These are phyloP conservation scores for Saccharomycopsis capsularis DNA, from an alignment of 805 yeast genomes.

Conservation along the genomic window DNA sequence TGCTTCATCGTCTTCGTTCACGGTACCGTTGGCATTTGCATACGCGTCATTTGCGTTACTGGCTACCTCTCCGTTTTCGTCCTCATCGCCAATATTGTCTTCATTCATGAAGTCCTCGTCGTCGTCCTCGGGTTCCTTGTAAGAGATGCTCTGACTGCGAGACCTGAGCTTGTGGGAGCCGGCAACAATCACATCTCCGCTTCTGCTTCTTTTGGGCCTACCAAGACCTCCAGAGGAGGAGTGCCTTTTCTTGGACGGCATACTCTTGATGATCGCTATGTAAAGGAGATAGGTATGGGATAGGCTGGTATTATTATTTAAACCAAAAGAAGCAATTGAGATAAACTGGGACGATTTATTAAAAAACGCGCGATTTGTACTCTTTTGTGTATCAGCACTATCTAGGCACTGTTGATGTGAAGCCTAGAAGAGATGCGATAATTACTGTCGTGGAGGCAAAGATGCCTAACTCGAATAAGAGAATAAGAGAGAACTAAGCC, in stretches of 20 bases:
- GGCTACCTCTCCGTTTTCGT: conserved; percentile 1
- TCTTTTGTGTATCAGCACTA: no score
- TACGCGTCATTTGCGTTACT: conserved; percentile 9
- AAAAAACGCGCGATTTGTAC: no score
- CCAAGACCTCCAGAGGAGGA: background rate
- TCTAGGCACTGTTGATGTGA: no score
- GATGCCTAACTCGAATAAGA: no score
- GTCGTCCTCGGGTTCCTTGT: conserved; percentile 20
- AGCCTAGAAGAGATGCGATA: no score
- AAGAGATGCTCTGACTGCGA: conserved; percentile 8
- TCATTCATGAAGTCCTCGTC: conserved; percentile 5
- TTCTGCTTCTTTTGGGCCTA: background rate
- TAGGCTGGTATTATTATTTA: no score
- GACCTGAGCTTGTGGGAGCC: conserved; percentile 11
- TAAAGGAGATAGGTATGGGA: no score
- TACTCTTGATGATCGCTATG: no score
- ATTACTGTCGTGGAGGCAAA: no score
- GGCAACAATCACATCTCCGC: conserved; percentile 2
- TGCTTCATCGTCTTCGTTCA: conserved; percentile 1
- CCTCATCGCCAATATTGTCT: conserved; percentile 15
- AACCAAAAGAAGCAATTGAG: no score
- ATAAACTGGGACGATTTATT: no score
- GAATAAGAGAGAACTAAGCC: no score
- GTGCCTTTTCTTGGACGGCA: conserved; percentile 13
- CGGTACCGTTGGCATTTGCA: conserved; percentile 1